Base-by-base conservation (phyloP, 495 filamentous ascomycete genomes). In the Chaetomium cochliodes region DNA sequence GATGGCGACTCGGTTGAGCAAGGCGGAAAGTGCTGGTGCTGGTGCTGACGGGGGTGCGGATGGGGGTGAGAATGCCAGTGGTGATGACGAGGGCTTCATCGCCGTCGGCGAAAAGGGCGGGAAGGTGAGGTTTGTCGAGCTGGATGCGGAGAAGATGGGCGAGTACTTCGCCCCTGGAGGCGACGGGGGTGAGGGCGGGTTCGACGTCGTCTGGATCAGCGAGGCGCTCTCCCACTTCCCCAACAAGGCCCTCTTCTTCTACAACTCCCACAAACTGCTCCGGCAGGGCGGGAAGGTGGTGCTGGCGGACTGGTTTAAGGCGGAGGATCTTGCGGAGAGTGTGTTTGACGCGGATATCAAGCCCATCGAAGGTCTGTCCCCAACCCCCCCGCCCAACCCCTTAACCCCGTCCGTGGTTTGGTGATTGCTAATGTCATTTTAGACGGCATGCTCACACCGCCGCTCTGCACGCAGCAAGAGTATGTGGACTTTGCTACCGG, bases 211-310 rank as follows among this genome's bases (percentile, higher is more conserved):
- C 15, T 86, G 84, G 84, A 85, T 86, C 63, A 81, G 79, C 9
- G 84, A 86, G 69, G 84, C 83, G 18, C 75, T 86, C 66, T 83
- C 80, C 63, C 84, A 86, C 69, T 77, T 86, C 59, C 82, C 84
- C 0, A 74, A 84, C 33, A 86, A 85, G 70, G 76, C 75, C 49
- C 74, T 85, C 3, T 85, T 85, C 70, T 86, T 85, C 66, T 65
- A 59, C 6, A 85, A 85, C 59, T 78, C 79, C 8, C 67, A 67
- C 23, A 65, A 62, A 44, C 65, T 86, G 65, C 72, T 85, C 47
- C 74, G 69, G 8, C 4, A 20, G 37, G 55, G 55, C 30, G 79
- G 80, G 15, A 84, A 79, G 65, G 54, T 86, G 57, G 82, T 82
- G 22, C 69, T 85, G 60, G 83, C 84, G 33, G 84, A 86, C 67